Conservation (phyloP, 2,329 filamentous ascomycete species). For the Colletotrichum theobromicola region DNA sequence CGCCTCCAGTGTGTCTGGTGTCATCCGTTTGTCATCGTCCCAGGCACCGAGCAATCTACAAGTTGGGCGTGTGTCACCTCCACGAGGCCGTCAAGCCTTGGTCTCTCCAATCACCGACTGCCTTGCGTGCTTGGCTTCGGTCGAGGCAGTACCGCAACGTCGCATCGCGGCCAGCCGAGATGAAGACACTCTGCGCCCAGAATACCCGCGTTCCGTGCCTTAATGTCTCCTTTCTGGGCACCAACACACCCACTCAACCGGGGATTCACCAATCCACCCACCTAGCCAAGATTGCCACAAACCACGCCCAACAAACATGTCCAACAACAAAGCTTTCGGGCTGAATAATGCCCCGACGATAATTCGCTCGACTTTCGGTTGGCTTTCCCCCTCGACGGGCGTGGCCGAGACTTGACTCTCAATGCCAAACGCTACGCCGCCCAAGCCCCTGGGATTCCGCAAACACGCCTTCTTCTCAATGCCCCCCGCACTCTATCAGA, state of each 20-base stretch:
- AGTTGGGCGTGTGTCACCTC: background rate
- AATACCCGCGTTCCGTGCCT: background rate
- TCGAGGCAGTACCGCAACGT: conserved; percentile 2
- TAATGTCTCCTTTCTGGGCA: background rate
- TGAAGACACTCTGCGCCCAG: background rate
- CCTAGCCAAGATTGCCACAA: background rate
- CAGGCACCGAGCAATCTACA: background rate
- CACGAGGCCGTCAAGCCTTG: background rate
- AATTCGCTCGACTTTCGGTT: background rate
- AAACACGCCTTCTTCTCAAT: background rate
- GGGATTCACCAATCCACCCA: background rate
- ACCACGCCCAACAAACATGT: background rate
- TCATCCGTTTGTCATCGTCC: background rate
- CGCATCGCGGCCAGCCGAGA: conserved; percentile 10
- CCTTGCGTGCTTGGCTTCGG: conserved; percentile 5
- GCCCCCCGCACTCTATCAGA: conserved; percentile 1
- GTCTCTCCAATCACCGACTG: background rate
- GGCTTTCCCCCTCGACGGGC: background rate
- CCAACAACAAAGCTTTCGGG: background rate
- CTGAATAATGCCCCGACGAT: background rate
- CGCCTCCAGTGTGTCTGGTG: background rate
- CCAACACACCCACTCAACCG: background rate
- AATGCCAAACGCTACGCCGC: background rate
- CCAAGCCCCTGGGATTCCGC: background rate
- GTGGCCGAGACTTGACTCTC: background rate